A percentile compares a stretch with the other conserved stretches of the same genome.
These are phyloP conservation scores for Ceratorhiza oryzae-sativae DNA, from an alignment of 1,284 basidiomycete species.

Conservation along the genomic window DNA sequence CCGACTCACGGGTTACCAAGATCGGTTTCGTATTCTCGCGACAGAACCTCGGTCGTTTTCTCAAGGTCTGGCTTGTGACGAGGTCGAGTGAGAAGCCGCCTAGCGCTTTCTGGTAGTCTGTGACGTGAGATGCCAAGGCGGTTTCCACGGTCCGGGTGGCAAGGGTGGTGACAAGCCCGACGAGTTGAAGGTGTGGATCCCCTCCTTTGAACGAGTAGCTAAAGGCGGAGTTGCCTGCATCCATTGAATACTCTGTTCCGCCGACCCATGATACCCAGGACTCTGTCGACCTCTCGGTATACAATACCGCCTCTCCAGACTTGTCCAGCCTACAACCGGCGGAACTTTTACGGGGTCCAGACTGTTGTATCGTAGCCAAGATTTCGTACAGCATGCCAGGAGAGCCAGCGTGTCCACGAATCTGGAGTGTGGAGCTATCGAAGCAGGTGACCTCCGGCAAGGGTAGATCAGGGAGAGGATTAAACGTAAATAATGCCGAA, in stretches of 20 bases:
- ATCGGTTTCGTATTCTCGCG: conserved; percentile 60
- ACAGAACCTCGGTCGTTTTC: conserved; percentile 64
- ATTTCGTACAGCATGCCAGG: conserved; percentile 76
- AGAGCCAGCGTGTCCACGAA: conserved; percentile 60
- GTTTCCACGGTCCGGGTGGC: conserved; percentile 44
- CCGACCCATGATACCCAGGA: conserved; percentile 73
- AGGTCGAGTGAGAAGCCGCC: conserved; percentile 63
- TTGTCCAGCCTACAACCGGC: conserved; percentile 54
- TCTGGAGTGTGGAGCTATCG: conserved; percentile 61
- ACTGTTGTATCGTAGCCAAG: conserved; percentile 58
- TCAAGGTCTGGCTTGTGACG: conserved; percentile 61
- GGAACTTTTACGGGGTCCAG: conserved; percentile 50
- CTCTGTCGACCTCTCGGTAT: conserved; percentile 56
- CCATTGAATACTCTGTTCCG: conserved; percentile 69
- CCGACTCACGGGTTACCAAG: conserved; percentile 56
- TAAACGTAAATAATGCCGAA: conserved; percentile 16
- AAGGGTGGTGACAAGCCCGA: conserved; percentile 51
- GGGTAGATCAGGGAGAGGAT: conserved; percentile 5
- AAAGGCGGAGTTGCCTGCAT: conserved; percentile 63
- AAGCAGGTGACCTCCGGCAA: conserved; percentile 61
- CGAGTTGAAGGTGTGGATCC: conserved; percentile 63
- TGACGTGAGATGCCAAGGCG: conserved; percentile 53
- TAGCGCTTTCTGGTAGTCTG: conserved; percentile 58
- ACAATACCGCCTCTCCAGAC: conserved; percentile 47
- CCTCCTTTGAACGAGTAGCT: conserved; percentile 67